A percentile compares a stretch with the other conserved stretches of the same genome.
These are phyloP conservation scores for Kingdonia uniflora DNA, from an alignment of 164 flowering plant genomes.

Conservation along the genomic window DNA sequence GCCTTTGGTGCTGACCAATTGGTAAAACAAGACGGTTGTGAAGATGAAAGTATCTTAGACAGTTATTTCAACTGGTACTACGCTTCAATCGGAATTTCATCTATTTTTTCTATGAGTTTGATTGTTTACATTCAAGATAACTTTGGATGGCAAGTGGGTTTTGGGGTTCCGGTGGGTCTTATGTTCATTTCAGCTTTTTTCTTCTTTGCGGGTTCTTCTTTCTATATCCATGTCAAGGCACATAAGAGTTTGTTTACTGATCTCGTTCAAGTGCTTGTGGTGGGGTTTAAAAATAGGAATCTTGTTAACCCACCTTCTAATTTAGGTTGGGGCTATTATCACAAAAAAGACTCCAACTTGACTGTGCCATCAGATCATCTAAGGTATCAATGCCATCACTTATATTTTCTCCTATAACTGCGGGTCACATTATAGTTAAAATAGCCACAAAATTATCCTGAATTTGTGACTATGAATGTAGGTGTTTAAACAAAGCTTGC, in stretches of 20 bases:
- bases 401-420: no score
- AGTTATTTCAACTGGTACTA: conserved; percentile 5
- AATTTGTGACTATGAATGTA: neutral
- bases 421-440: no score
- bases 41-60: neutral
- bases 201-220: neutral
- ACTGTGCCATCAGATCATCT: neutral
- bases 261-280: conserved; percentile 2
- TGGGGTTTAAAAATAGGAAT: neutral
- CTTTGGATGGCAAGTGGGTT: neutral
- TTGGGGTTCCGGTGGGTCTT: neutral
- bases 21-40: neutral
- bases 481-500: conserved; percentile 15
- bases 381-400: neutral
- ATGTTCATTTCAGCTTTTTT: neutral
- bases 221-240: neutral
- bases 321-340: neutral
- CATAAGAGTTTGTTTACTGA: conserved; percentile 1
- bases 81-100: neutral
- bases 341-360: neutral
- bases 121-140: conserved; percentile 1
- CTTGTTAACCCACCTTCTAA: neutral
- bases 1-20: conserved; percentile 4
- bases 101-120: neutral
- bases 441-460: no score